Evolutionary conservation across 352 stramenopile species (phyloP).

Genomic region (Blastocystis sp.): DNA sequence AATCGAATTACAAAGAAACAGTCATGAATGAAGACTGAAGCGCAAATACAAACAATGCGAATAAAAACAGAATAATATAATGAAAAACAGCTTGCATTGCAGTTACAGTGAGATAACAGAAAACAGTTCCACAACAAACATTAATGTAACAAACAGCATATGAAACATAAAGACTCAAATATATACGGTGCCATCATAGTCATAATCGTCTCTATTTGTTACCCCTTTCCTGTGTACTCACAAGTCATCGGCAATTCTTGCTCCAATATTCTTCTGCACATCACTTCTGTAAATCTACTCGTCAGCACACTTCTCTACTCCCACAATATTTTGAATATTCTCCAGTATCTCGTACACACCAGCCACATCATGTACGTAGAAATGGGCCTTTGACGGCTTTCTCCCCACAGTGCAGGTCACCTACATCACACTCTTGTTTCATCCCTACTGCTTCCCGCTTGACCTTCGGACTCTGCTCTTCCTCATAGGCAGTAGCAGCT

Average conservation of each 20-base stretch:
- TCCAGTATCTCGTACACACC: conserved; percentile 80
- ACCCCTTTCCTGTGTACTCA: neutral
- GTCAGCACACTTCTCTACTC: neutral
- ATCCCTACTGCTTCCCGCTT: neutral
- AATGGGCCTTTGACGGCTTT: conserved; percentile 90
- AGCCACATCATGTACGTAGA: conserved; percentile 93
- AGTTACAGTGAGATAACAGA: neutral
- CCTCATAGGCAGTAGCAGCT: conserved; percentile 51
- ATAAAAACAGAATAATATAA: neutral
- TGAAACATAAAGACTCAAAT: conserved; percentile 15
- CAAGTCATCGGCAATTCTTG: neutral
- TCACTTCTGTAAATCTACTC: conserved; percentile 26
- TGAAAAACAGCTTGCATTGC: neutral
- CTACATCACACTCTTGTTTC: conserved; percentile 66
- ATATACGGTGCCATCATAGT: neutral
- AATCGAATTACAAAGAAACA: neutral
- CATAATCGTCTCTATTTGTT: neutral
- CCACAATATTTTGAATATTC: neutral
- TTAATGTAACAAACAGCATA: conserved; percentile 22
- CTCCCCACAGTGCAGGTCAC: conserved; percentile 95
- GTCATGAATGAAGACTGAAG: neutral
- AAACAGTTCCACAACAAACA: neutral
- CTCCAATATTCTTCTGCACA: neutral
- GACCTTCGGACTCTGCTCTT: conserved; percentile 4
- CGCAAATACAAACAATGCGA: neutral